Conservation (phyloP, 1,284 basidiomycete genomes). For the Ustanciosporium gigantosporum region DNA sequence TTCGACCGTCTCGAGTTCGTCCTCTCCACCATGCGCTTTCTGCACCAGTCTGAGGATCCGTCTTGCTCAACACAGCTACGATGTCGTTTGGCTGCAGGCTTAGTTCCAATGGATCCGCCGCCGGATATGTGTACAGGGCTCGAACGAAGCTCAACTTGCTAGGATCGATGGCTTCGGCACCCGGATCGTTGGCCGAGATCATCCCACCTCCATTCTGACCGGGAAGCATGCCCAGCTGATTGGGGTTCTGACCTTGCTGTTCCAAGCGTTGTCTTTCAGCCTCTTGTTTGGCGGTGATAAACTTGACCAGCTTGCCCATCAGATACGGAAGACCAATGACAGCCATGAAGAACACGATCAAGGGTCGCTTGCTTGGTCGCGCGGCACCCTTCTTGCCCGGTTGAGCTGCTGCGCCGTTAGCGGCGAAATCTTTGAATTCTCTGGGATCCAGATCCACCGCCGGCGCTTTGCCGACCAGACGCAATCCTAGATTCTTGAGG, state of each 20-base stretch:
- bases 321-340: conserved; percentile 90
- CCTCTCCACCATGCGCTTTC: conserved; percentile 95
- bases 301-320: conserved; percentile 84
- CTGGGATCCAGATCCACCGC: conserved; percentile 49
- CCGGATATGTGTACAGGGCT: conserved; percentile 76
- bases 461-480: conserved; percentile 48
- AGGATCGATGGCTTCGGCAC: conserved; percentile 63
- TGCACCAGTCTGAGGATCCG: conserved; percentile 66
- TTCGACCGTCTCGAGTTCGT: conserved; percentile 84
- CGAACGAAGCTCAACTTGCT: conserved; percentile 80
- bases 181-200: conserved; percentile 38
- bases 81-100: conserved; percentile 86
- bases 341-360: conserved; percentile 93
- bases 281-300: conserved; percentile 71
- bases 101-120: conserved; percentile 72
- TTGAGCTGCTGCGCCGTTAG: conserved; percentile 26
- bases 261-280: conserved; percentile 61
- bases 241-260: conserved; percentile 55
- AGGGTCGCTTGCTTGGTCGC: conserved; percentile 75
- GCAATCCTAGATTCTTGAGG: conserved; percentile 66
- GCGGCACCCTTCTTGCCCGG: conserved; percentile 26
- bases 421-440: conserved; percentile 58
- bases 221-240: conserved; percentile 66
- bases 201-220: conserved; percentile 65
- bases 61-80: conserved; percentile 82